Percentiles rank a stretch among this genome's conserved stretches.
Evolutionary conservation across 352 stramenopile species (phyloP).

Genomic region (Globisporangium canariense): DNA sequence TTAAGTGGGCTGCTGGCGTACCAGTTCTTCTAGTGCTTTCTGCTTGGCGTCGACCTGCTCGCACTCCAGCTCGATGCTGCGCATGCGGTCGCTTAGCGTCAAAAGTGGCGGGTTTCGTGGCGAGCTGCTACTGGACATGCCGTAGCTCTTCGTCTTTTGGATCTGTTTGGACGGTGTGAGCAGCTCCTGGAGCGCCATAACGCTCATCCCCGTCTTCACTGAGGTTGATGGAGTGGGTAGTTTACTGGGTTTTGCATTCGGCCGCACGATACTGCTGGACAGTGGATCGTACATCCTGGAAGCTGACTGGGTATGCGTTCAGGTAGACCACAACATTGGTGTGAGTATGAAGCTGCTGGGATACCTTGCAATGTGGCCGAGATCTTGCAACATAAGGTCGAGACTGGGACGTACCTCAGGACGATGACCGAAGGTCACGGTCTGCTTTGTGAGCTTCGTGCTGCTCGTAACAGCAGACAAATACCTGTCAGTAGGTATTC

Average conservation of each 20-base stretch:
- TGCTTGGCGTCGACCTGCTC: constrained; percentile 15
- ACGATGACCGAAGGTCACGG: constrained; percentile 71
- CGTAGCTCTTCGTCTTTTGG: constrained; percentile 12
- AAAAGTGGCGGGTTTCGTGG: neutral
- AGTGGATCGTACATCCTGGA: constrained; percentile 69
- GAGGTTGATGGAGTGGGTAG: constrained; percentile 18
- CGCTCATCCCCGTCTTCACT: constrained; percentile 63
- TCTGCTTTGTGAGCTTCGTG: constrained; percentile 34
- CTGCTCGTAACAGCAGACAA: constrained; percentile 18
- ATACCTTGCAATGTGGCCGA: neutral
- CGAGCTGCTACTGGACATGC: neutral
- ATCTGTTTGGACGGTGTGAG: constrained; percentile 35
- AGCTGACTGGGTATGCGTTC: constrained; percentile 36
- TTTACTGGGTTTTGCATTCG: constrained; percentile 17
- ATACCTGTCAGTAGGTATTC: neutral
- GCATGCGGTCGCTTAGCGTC: constrained; percentile 9
- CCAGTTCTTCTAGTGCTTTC: constrained; percentile 6
- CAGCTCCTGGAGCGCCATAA: constrained; percentile 54
- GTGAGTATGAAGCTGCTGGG: neutral
- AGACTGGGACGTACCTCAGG: constrained; percentile 18
- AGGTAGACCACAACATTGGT: neutral
- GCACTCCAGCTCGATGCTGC: constrained; percentile 10
- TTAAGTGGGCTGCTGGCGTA: neutral
- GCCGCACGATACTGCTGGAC: constrained; percentile 29
- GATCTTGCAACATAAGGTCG: too few relatives aligned